Evolutionary conservation across 2,329 filamentous ascomycete species (phyloP), one percentile per base, ranked within the genome.

Genomic region (Phaeosphaeriaceae sp.): DNA sequence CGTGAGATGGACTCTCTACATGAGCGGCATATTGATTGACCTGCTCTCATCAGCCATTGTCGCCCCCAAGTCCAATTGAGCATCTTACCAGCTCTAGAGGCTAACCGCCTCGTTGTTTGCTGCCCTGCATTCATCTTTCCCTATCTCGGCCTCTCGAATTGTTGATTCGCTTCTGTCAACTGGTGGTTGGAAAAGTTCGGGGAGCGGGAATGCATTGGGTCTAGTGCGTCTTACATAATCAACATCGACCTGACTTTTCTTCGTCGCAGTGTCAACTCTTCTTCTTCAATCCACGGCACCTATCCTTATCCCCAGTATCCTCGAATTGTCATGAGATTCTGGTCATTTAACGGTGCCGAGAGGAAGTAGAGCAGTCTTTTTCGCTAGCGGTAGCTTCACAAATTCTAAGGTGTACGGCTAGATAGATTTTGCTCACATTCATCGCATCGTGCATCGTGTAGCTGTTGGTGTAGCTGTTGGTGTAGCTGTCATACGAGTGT

Each of bases 361-460:
- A 96, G 73, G 74, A 89, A 70, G 23, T 64, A 70, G 73, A 78
- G 87, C 88, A 90, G 88, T 88, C 88, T 89, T 90, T 92, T 92
- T 96, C 92, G 92, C 92, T 97, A 97, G 89, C 92, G 85, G 89
- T 87, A 87, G 89, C 90, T 92, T 89, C 84, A 77, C 77, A 72
- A 74, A 52, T 71, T 76, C 74, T 85, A 90, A 89, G 87, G 89
- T 82, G 84, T 87, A 86, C 88, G 83, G 91, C 93, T 96, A 96
- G 92, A 96, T 96, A 96, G 92, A 84, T 85, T 85, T 86, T 91
- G 90, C 88, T 82, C 75, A 96, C 90, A 96, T 82, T 34, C 47
- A 46, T 46, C 52, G 43, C 33, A 36, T 15, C 50, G 23, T 18
- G 20, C 12, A 8, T 9, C 16, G 9, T 15, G 20, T 18, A 37